Base-by-base conservation (phyloP, 2,329 filamentous ascomycete species). In the Claviceps spartinae region DNA sequence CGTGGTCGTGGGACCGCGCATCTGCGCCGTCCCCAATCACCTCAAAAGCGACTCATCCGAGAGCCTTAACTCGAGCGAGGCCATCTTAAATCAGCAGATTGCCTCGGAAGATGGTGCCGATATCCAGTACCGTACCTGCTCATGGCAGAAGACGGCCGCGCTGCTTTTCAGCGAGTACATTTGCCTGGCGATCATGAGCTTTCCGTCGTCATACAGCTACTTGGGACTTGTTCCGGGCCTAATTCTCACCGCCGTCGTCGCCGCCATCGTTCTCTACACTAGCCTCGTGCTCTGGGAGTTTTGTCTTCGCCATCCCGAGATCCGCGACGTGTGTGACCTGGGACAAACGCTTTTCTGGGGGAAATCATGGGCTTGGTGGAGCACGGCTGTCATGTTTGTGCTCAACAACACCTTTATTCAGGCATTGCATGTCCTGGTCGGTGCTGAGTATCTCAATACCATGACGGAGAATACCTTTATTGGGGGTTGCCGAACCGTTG, bases 131-230 rank as follows among this genome's bases (percentile, higher is more conserved):
- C 78, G 90, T 55, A 95, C 89, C 41, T 96, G 90, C 70, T 90
- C 84, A 59, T 96, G 90, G 90, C 85, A 87, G 63, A 95, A 95
- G 85, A 95, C 90, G 50, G 88, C 90, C 0, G 88, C 85, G 1
- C 67, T 95, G 59, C 80, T 96, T 49, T 95, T 96, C 69, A 93
- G 88, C 49, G 90, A 96, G 72, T 96, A 96, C 66, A 96, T 96
- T 54, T 95, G 88, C 65, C 71, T 96, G 68, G 65, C 79, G 54
- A 95, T 95, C 64, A 95, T 96, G 89, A 94, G 87, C 49, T 96
- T 96, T 60, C 90, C 90, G 0, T 95, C 86, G 77, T 95, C 88
- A 0, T 96, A 96, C 68, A 87, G 88, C 44, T 72, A 91, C 30
- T 78, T 96, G 7, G 90, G 90, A 7, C 76, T 96, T 16, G 87